Percentiles rank a stretch among this genome's conserved stretches.
Conservation (phyloP, 495 filamentous ascomycete genomes). For the Astrocystis sublimbata region DNA sequence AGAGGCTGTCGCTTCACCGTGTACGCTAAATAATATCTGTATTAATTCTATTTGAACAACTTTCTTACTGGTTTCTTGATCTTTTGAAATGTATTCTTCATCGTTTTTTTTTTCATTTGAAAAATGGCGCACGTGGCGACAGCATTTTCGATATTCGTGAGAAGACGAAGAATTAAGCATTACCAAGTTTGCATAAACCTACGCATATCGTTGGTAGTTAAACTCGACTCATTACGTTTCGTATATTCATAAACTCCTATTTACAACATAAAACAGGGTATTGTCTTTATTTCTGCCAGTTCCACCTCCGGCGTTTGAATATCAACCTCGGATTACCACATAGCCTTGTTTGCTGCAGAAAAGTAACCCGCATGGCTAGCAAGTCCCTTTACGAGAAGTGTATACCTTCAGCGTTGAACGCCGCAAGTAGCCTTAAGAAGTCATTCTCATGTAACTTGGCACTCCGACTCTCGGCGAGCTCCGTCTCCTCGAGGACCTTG, state of each 20-base stretch:
- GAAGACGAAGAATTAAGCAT: too few species aligned
- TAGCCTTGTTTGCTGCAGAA: neutral
- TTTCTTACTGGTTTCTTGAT: neutral
- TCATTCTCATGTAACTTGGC: conserved; percentile 88
- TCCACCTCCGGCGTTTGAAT: conserved; percentile 24
- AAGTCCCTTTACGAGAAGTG: conserved; percentile 71
- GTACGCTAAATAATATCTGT: neutral
- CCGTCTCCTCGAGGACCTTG: conserved; percentile 76
- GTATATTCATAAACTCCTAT: neutral
- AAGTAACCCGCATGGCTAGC: neutral
- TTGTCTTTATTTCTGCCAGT: conserved; percentile 2
- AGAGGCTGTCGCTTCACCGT: neutral
- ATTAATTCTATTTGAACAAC: neutral
- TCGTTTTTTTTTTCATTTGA: too few species aligned
- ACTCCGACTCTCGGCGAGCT: conserved; percentile 75
- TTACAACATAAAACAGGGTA: conserved; percentile 10
- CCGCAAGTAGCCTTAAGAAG: conserved; percentile 62
- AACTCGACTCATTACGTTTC: neutral
- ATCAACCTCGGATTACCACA: conserved; percentile 6
- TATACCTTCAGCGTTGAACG: conserved; percentile 86
- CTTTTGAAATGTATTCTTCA: too few species aligned
- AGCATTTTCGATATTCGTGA: too few species aligned
- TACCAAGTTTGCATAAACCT: neutral
- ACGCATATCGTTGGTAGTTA: neutral
- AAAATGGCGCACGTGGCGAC: too few species aligned